Conservation (phyloP, 768 basidiomycete species). For the Exsudoporus frostii region DNA sequence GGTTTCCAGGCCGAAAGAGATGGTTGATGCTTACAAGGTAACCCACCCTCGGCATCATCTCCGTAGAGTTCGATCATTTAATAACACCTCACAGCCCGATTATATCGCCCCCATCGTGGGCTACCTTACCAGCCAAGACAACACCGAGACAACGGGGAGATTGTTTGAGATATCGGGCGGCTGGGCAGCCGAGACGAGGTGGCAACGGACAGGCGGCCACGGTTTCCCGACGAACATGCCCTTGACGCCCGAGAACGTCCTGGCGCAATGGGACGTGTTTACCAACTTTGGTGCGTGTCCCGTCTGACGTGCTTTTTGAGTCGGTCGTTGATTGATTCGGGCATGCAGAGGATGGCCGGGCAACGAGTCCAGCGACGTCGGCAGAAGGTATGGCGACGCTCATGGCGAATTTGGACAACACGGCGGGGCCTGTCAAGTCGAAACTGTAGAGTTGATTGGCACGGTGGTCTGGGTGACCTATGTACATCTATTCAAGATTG, state of each 20-base stretch:
- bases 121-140: conserved; percentile 81
- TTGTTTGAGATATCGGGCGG: conserved; percentile 89
- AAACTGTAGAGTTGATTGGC: conserved; percentile 42
- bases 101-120: conserved; percentile 92
- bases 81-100: conserved; percentile 56
- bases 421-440: conserved; percentile 39
- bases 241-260: conserved; percentile 77
- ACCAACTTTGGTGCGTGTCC: conserved; percentile 71
- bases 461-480: background rate
- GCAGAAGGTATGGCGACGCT: conserved; percentile 78
- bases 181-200: conserved; percentile 89
- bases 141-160: conserved; percentile 65
- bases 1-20: conserved; percentile 63
- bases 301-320: background rate
- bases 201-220: conserved; percentile 86
- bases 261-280: conserved; percentile 77
- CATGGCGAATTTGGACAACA: conserved; percentile 54
- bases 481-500: background rate
- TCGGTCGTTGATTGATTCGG: background rate
- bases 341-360: conserved; percentile 65
- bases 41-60: background rate
- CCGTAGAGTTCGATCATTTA: background rate
- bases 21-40: conserved; percentile 88
- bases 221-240: conserved; percentile 80
- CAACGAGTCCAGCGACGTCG: conserved; percentile 75